Evolutionary conservation across 495 filamentous ascomycete species (phyloP), one percentile per base, ranked within the genome.

Genomic region (Physcia stellaris): DNA sequence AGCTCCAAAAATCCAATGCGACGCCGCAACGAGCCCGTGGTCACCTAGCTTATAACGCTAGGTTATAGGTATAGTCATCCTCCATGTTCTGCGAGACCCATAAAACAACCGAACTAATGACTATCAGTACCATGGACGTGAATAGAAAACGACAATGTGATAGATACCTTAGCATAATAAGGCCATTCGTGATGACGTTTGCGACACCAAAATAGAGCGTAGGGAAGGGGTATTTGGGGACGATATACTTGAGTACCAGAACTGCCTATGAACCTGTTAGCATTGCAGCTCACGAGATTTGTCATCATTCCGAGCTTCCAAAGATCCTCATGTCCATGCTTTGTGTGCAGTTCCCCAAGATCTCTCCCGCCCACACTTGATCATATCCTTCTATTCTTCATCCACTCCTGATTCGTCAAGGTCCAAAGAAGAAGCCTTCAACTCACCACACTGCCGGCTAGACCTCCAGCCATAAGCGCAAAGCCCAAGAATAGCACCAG

Each of bases 1-100:
- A n/a, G n/a, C n/a, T n/a, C n/a, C n/a, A n/a, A n/a, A n/a, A n/a
- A n/a, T n/a, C n/a, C n/a, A n/a, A n/a, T n/a, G n/a, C n/a, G n/a
- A n/a, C n/a, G n/a, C n/a, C n/a, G n/a, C n/a, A n/a, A n/a, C n/a
- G n/a, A n/a, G n/a, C n/a, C n/a, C n/a, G n/a, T n/a, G n/a, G n/a
- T n/a, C n/a, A n/a, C n/a, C n/a, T n/a, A n/a, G n/a, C 26, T 75
- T 52, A 95, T 43, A 98, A 70, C 29, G 88, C 79, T 41, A 98
- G 65, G 54, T 86, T 95, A 60, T 98, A 98, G 35, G 85, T 86
- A 56, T 95, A 98, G 59, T 96, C 88, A 51, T 98, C 92, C 62
- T 99, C 92, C 62, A 96, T 94, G 52, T 95, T 99, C 73, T 99
- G 92, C 44, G 81, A 85, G 11, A 99, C 71, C 92, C 92, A 99